phyloP scores from a whole-genome alignment of 2,329 filamentous ascomycete genomes.

The Claviceps purpurea region DNA sequence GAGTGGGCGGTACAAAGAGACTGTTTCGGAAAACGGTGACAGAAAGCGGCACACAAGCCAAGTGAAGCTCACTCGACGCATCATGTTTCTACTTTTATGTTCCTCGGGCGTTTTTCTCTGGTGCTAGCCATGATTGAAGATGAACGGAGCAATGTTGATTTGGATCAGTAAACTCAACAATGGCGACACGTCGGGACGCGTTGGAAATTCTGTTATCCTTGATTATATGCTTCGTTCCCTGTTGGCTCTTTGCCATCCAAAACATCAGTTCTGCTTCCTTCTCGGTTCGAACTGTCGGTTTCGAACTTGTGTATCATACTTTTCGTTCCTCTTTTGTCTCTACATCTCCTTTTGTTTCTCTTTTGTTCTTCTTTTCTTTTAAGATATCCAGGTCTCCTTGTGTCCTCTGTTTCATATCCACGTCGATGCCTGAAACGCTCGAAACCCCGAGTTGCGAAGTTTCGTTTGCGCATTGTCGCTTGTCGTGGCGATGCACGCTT shows the following conservation, averaged over 20 bases:
- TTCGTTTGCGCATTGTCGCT: background rate
- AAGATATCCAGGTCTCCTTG: background rate
- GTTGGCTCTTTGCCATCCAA: no score
- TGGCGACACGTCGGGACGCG: no score
- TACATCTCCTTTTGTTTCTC: background rate
- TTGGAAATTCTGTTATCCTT: no score
- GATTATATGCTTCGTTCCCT: no score
- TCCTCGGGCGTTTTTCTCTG: no score
- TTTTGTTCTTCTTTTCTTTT: background rate
- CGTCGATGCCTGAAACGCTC: background rate
- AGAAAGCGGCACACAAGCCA: constrained; percentile 10
- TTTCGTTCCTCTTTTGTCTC: background rate
- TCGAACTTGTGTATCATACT: no score
- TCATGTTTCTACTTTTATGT: background rate
- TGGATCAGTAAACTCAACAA: no score
- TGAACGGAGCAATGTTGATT: no score
- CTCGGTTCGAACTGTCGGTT: no score
- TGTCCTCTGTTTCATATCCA: background rate
- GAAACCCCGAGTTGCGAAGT: background rate
- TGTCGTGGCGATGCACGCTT: background rate
- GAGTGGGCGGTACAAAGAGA: constrained; percentile 59
- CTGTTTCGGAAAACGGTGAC: constrained; percentile 41
- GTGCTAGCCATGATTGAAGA: no score
- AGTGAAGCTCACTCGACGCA: constrained; percentile 6
- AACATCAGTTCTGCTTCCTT: no score